Conservation (phyloP, 73 alveolate species). For the Paramecium sexaurelia region DNA sequence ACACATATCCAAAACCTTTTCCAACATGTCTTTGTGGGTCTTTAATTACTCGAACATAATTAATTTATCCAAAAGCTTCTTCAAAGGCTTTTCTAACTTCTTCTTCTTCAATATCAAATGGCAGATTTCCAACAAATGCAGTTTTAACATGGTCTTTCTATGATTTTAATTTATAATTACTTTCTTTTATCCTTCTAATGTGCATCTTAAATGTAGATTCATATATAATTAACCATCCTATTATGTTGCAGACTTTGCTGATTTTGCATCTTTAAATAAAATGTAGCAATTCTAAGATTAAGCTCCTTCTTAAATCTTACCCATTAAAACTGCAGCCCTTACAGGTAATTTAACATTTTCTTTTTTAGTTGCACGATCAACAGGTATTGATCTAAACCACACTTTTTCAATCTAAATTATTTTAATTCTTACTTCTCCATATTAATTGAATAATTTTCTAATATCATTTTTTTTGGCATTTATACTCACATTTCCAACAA, state of each 20-base stretch:
- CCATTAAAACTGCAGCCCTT: conserved; percentile 73
- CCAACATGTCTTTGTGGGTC: conserved; percentile 81
- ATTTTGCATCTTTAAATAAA: conserved; percentile 66
- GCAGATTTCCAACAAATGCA: conserved; percentile 83
- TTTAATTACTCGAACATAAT: conserved; percentile 80
- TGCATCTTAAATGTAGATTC: conserved; percentile 85
- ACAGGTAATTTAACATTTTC: conserved; percentile 69
- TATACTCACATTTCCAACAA: conserved; percentile 84
- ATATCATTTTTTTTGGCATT: conserved; percentile 71
- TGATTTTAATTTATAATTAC: neutral
- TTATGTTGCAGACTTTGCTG: conserved; percentile 69
- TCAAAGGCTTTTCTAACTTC: conserved; percentile 79
- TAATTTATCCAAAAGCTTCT: conserved; percentile 73
- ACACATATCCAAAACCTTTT: conserved; percentile 85
- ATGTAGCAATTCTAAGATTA: conserved; percentile 81
- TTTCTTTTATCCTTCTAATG: conserved; percentile 64
- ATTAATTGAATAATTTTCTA: conserved; percentile 67
- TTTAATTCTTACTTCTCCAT: conserved; percentile 70
- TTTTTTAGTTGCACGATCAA: conserved; percentile 58
- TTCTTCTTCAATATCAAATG: conserved; percentile 83
- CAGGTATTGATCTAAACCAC: conserved; percentile 85
- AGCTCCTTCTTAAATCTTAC: conserved; percentile 68
- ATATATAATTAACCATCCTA: conserved; percentile 73
- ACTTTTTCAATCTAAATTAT: conserved; percentile 72
- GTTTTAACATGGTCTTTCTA: conserved; percentile 72